Evolutionary conservation across 495 filamentous ascomycete genomes (phyloP).

Genomic region (Terfezia boudieri): DNA sequence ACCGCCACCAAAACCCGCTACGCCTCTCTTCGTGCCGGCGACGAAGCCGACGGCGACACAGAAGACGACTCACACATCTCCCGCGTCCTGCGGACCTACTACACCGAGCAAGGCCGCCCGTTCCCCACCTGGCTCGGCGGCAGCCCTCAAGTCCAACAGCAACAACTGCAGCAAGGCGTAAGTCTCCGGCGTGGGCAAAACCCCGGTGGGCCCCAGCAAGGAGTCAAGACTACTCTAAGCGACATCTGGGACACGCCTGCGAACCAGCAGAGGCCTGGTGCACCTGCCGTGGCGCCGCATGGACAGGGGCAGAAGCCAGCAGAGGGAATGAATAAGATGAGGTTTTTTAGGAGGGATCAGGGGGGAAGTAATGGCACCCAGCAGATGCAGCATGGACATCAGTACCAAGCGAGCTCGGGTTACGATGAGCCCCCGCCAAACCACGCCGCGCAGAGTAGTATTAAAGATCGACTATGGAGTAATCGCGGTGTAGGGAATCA

Average conservation of each 20-base stretch:
- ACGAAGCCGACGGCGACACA: constrained; percentile 69
- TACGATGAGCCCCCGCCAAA: constrained; percentile 20
- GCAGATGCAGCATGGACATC: constrained; percentile 7
- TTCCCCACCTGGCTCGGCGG: constrained; percentile 74
- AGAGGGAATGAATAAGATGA: constrained; percentile 8
- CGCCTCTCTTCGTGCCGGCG: constrained; percentile 12
- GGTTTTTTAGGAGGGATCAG: neutral
- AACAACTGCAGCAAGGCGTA: constrained; percentile 19
- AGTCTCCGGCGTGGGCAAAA: constrained; percentile 1
- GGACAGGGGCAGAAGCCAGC: constrained; percentile 19
- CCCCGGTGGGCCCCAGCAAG: constrained; percentile 16
- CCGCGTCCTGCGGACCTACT: constrained; percentile 85
- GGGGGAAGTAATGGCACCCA: neutral
- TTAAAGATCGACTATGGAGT: constrained; percentile 43
- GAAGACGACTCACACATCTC: constrained; percentile 90
- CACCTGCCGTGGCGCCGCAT: constrained; percentile 33
- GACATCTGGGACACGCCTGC: constrained; percentile 61
- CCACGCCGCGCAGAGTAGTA: constrained; percentile 35
- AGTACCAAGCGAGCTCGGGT: constrained; percentile 11
- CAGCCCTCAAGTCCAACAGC: constrained; percentile 44
- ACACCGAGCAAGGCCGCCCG: constrained; percentile 55
- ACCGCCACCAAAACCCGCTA: constrained; percentile 19
- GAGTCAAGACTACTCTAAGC: constrained; percentile 34
- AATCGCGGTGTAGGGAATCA: constrained; percentile 14
- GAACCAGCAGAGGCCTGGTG: constrained; percentile 26